Evolutionary conservation across 192 early-diverging fungal genomes (phyloP).

Genomic region (Jimgerdemannia lactiflua): DNA sequence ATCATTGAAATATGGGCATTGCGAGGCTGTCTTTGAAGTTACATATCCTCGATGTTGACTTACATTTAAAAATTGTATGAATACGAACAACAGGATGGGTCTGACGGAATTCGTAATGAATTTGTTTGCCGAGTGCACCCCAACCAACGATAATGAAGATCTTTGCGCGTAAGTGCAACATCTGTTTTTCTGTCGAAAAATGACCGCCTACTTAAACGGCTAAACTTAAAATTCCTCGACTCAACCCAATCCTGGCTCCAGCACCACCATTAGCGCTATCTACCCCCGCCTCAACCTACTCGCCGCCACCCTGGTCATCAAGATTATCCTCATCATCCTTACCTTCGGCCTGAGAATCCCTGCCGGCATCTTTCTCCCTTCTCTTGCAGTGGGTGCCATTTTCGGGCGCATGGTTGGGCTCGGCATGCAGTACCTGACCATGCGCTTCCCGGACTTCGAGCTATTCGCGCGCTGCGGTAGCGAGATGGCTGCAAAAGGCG

Average conservation of each 20-base stretch:
- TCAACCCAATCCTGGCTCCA: too few relatives aligned
- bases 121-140: constrained; percentile 87
- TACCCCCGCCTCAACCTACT: constrained; percentile 33
- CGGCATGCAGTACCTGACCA: constrained; percentile 59
- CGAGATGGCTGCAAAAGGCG: too few relatives aligned
- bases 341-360: constrained; percentile 79
- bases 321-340: constrained; percentile 60
- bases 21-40: too few relatives aligned
- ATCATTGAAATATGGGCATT: too few relatives aligned
- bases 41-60: constrained; percentile 7
- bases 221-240: constrained; percentile 24
- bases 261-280: constrained; percentile 35
- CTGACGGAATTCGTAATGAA: constrained; percentile 81
- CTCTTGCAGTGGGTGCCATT: constrained; percentile 91
- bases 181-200: too few relatives aligned
- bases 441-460: constrained; percentile 55
- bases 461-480: constrained; percentile 66
- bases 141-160: constrained; percentile 44
- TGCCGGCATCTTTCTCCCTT: constrained; percentile 92
- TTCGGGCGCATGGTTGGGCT: constrained; percentile 91
- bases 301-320: constrained; percentile 55
- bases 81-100: constrained; percentile 70
- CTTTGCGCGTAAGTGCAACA: constrained; percentile 53
- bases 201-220: neutral
- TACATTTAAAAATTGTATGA: constrained; percentile 18